A percentile compares a stretch with the other conserved stretches of the same genome.
Conservation (phyloP, 2,329 filamentous ascomycete species). For the Dendryphion nanum region DNA sequence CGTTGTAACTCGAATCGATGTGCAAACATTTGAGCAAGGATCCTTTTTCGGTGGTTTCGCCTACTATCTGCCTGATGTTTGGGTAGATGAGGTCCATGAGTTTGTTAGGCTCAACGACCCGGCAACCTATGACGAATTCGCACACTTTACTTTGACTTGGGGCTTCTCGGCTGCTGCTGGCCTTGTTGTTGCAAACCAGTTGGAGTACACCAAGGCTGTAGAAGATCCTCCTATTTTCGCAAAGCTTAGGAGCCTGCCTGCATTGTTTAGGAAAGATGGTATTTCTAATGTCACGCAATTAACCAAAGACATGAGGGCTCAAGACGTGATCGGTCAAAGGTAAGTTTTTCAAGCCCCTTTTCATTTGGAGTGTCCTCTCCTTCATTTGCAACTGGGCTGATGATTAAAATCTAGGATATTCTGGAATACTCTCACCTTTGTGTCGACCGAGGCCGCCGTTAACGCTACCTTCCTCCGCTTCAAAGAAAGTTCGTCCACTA, state of each 20-base stretch:
- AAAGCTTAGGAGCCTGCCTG: slow-evolving; percentile 3
- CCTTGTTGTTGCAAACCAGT: slow-evolving; percentile 1
- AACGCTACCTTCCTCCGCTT: not conserved
- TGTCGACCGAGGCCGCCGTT: slow-evolving; percentile 1
- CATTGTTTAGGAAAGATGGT: slow-evolving; percentile 1
- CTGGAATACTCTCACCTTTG: slow-evolving; percentile 1
- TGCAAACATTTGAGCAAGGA: slow-evolving; percentile 16
- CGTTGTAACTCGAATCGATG: slow-evolving; percentile 18
- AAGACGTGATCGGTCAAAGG: not conserved
- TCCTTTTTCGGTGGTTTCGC: slow-evolving; percentile 10
- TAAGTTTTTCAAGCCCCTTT: not conserved
- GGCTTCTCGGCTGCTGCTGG: slow-evolving; percentile 2
- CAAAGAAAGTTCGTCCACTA: not conserved
- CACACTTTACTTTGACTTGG: slow-evolving; percentile 1
- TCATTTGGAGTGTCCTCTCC: too few species aligned
- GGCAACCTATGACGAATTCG: slow-evolving; percentile 4
- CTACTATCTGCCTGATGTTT: slow-evolving; percentile 3
- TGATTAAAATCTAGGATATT: not conserved
- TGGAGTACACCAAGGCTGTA: slow-evolving; percentile 5
- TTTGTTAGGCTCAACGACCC: slow-evolving; percentile 5
- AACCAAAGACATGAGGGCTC: slow-evolving; percentile 1
- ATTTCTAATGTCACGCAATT: slow-evolving; percentile 2
- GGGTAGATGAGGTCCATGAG: slow-evolving; percentile 1
- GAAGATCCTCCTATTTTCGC: slow-evolving; percentile 10
- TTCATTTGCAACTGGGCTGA: not conserved